Evolutionary conservation across 495 filamentous ascomycete genomes (phyloP), one percentile per base, ranked within the genome.

Genomic region (Aspergillus cristatus): DNA sequence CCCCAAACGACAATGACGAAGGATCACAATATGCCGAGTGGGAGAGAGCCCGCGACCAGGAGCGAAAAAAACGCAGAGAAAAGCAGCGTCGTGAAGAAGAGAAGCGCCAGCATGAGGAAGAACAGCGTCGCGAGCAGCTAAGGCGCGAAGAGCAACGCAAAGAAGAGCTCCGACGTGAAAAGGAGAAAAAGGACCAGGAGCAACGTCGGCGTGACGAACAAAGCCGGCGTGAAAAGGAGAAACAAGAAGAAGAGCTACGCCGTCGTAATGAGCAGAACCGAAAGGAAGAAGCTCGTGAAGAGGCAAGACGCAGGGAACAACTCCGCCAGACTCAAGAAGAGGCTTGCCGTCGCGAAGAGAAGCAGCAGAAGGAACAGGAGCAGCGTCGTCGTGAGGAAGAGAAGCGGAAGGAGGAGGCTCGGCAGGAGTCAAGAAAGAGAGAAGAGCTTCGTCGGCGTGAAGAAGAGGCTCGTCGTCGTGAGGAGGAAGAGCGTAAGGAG

Each of bases 301-400:
- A 18, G 34, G 37, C 58, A 33, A 42, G 37, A n/a, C 32, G 53
- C 31, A 70, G 65, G 50, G 58, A 63, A 39, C 60, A 70, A 22
- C 50, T 67, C 15, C 54, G 76, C 3, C 71, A 75, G 6, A 78
- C n/a, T n/a, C n/a, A 50, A 35, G 22, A 37, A 14, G 37, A 38
- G 7, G n/a, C n/a, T n/a, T n/a, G n/a, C n/a, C n/a, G 8, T 4
- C 20, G 20, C 4, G 20, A 24, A 24, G 8, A 8, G 20, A 8
- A 24, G 20, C 20, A 24, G 20, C 20, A 8, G 8, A 8, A 24
- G 20, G 4, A 24, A 24, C 4, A 24, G 20, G 20, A n/a, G n/a
- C n/a, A n/a, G n/a, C n/a, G n/a, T n/a, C n/a, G n/a, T n/a, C 20
- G 20, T 4, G 20, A 24, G 20, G 4, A 24, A 4, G 20, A 43